These are phyloP conservation scores for Alternaria novae-zelandiae DNA, from an alignment of 2,329 filamentous ascomycete species.

Conservation along the genomic window DNA sequence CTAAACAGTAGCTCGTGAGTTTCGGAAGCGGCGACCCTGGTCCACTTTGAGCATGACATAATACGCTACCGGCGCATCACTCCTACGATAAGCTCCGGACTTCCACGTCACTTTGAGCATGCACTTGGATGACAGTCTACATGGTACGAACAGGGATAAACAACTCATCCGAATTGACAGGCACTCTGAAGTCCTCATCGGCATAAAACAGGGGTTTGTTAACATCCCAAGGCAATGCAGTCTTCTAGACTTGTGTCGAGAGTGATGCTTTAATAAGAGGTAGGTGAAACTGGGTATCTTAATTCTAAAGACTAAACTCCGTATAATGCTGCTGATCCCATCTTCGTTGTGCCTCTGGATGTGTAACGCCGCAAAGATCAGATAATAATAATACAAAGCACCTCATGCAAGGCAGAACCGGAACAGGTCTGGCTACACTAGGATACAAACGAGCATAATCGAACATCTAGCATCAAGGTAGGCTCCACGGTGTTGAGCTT, in stretches of 20 bases:
- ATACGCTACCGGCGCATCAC: constrained; percentile 18
- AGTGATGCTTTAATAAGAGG: constrained; percentile 6
- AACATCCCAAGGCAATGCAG: not conserved
- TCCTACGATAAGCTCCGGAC: constrained; percentile 14
- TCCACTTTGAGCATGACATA: constrained; percentile 23
- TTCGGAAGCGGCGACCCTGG: constrained; percentile 26
- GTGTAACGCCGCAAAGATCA: not conserved
- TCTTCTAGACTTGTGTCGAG: not conserved
- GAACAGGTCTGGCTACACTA: not conserved
- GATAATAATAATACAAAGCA: constrained; percentile 17
- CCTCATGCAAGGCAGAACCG: not conserved
- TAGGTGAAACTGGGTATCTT: constrained; percentile 40
- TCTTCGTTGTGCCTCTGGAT: not conserved
- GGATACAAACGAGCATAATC: not conserved
- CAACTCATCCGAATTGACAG: not conserved
- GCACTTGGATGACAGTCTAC: not conserved
- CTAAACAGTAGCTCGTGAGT: constrained; percentile 31
- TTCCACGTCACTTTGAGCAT: not conserved
- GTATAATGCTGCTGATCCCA: constrained; percentile 18
- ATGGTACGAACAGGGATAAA: not conserved
- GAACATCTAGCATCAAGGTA: not conserved
- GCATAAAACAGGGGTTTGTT: not conserved
- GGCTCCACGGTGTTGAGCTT: not conserved
- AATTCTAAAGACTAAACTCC: constrained; percentile 35
- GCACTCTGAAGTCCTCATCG: not conserved